Evolutionary conservation across 805 yeast genomes (phyloP).

Genomic region (Candida sphagnicola): DNA sequence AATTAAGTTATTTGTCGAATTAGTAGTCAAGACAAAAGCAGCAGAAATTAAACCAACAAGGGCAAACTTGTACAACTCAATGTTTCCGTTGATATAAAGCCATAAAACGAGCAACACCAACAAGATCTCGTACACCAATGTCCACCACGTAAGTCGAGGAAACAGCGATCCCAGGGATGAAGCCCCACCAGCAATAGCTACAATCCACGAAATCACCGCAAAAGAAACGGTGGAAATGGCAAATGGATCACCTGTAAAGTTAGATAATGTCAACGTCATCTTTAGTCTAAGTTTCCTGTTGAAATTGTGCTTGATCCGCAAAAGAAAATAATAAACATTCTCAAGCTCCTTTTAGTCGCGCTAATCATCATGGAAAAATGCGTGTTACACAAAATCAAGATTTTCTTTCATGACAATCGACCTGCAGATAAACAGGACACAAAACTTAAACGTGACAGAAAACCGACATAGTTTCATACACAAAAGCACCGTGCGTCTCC

Average conservation of each 20-base stretch:
- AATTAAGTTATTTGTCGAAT: conserved; percentile 75
- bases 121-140: conserved; percentile 72
- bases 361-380: not conserved
- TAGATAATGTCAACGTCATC: conserved; percentile 41
- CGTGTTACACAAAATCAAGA: not conserved
- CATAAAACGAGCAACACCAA: conserved; percentile 48
- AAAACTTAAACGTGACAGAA: too few relatives aligned
- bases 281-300: too few relatives aligned
- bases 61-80: conserved; percentile 65
- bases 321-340: not conserved
- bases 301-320: too few relatives aligned
- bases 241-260: conserved; percentile 78
- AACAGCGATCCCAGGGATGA: conserved; percentile 36
- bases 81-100: conserved; percentile 55
- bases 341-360: not conserved
- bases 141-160: conserved; percentile 97
- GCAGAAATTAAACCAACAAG: conserved; percentile 57
- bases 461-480: too few relatives aligned
- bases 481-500: too few relatives aligned
- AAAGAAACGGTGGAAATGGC: conserved; percentile 78
- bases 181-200: conserved; percentile 84
- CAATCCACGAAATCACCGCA: conserved; percentile 75
- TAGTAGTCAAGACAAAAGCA: conserved; percentile 81
- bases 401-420: too few relatives aligned
- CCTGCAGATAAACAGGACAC: too few relatives aligned